These are phyloP conservation scores for Penicillium sp. DNA, from an alignment of 2,329 filamentous ascomycete genomes.

Conservation along the genomic window DNA sequence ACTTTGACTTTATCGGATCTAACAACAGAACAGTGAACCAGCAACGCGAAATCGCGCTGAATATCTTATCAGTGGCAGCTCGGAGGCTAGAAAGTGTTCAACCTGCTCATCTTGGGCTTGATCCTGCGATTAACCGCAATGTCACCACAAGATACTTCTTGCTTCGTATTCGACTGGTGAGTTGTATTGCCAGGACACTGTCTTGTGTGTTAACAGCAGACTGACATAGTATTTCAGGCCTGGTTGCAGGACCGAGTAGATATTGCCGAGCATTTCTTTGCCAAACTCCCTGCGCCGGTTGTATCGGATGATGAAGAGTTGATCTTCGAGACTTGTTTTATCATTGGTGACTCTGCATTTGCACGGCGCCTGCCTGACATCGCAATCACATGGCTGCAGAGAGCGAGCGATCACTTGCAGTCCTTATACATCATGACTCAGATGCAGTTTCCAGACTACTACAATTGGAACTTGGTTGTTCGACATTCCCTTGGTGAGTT, in stretches of 20 bases:
- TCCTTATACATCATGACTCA: conserved; percentile 50
- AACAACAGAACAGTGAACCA: conserved; percentile 43
- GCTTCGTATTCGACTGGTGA: conserved; percentile 65
- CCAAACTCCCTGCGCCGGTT: conserved; percentile 50
- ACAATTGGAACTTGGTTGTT: conserved; percentile 64
- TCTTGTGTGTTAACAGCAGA: not conserved
- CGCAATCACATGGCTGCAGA: conserved; percentile 70
- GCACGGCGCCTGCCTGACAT: conserved; percentile 50
- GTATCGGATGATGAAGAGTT: conserved; percentile 47
- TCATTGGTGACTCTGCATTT: conserved; percentile 65
- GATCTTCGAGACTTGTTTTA: conserved; percentile 66
- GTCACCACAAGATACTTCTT: conserved; percentile 59
- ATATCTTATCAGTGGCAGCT: conserved; percentile 63
- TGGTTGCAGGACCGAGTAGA: conserved; percentile 72
- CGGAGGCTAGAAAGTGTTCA: conserved; percentile 48
- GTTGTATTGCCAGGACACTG: conserved; percentile 17
- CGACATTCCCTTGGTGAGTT: conserved; percentile 60
- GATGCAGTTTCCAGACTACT: conserved; percentile 50
- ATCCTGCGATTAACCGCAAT: conserved; percentile 11
- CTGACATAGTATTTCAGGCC: conserved; percentile 50
- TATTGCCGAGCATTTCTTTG: conserved; percentile 74
- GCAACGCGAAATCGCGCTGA: conserved; percentile 58
- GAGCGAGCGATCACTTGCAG: conserved; percentile 61
- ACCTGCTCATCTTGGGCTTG: conserved; percentile 4
- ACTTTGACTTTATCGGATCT: conserved; percentile 13